Percentiles rank a stretch among this genome's conserved stretches.
Evolutionary conservation across 495 filamentous ascomycete genomes (phyloP).

Genomic region (Penicillium canariense): DNA sequence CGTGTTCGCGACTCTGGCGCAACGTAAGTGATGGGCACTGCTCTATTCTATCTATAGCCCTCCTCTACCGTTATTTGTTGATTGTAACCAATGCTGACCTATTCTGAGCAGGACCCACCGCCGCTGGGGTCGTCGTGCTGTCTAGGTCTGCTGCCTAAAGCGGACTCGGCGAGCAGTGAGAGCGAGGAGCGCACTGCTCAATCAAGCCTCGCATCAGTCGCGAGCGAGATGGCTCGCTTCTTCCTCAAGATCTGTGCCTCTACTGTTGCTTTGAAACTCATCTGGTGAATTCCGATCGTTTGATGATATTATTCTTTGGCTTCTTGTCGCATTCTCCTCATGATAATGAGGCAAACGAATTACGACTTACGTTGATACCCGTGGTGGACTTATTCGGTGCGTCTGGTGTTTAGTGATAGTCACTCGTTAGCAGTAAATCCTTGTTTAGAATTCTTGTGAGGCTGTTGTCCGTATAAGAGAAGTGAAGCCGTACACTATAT

Average conservation of each 20-base stretch:
- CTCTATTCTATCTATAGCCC: not conserved
- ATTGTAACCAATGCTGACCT: conserved; percentile 2
- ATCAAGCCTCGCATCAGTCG: not conserved
- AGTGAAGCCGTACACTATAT: no score
- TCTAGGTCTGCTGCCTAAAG: conserved; percentile 5
- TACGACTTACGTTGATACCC: conserved; percentile 34
- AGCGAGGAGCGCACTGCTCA: not conserved
- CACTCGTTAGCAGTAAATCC: conserved; percentile 5
- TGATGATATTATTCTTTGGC: conserved; percentile 8
- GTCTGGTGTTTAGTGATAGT: conserved; percentile 13
- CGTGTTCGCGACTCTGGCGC: conserved; percentile 23
- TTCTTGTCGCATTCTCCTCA: conserved; percentile 20
- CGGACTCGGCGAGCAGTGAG: not conserved
- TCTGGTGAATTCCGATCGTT: conserved; percentile 3
- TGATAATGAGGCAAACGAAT: conserved; percentile 20
- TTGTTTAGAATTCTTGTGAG: no score
- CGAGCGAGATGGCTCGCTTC: not conserved
- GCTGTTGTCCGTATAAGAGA: no score
- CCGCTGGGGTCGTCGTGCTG: conserved; percentile 20
- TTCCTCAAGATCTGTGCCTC: not conserved
- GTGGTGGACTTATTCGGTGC: conserved; percentile 20
- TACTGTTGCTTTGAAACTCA: not conserved
- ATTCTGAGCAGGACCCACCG: conserved; percentile 8
- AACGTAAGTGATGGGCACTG: conserved; percentile 11
- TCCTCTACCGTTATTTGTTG: not conserved